A percentile compares a stretch with the other conserved stretches of the same genome.
phyloP scores from a whole-genome alignment of 345 rosid genomes.

The Durio zibethinus region DNA sequence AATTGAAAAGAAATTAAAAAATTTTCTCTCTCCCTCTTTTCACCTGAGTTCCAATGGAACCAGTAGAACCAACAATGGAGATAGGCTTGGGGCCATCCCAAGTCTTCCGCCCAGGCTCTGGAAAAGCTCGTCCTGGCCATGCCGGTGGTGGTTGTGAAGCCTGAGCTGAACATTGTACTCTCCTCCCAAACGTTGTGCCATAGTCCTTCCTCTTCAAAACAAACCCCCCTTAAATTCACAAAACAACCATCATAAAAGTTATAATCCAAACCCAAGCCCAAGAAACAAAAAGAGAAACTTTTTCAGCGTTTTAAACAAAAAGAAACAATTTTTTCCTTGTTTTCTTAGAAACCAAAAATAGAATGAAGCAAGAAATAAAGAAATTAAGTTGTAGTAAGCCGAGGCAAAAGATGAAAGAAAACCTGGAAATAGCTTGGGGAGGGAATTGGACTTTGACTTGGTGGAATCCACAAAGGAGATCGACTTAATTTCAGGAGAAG shows the following conservation, averaged over 20 bases:
- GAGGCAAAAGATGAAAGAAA: not conserved
- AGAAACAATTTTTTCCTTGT: not conserved
- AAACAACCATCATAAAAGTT: not conserved
- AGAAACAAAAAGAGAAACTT: not conserved
- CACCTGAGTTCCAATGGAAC: constrained; percentile 99
- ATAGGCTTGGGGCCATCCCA: constrained; percentile 96
- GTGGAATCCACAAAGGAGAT: constrained; percentile 62
- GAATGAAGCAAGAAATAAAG: not conserved
- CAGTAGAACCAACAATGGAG: constrained; percentile 91
- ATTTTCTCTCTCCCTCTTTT: not conserved
- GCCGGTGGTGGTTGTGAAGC: constrained; percentile 70
- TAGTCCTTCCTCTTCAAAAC: constrained; percentile 52
- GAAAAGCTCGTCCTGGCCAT: constrained; percentile 92
- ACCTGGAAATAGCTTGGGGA: constrained; percentile 59
- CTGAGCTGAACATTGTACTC: constrained; percentile 59
- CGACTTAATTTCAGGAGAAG: constrained; percentile 57
- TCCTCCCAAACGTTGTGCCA: constrained; percentile 39
- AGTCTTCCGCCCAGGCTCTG: constrained; percentile 54
- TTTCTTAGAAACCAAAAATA: not conserved
- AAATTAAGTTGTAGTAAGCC: not conserved
- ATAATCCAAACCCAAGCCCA: not conserved
- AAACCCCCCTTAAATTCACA: constrained; percentile 47
- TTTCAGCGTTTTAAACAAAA: not conserved
- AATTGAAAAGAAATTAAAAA: not conserved
- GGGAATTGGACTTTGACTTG: constrained; percentile 42